phyloP scores from a whole-genome alignment of 257 asterid species.

The Phtheirospermum japonicum region DNA sequence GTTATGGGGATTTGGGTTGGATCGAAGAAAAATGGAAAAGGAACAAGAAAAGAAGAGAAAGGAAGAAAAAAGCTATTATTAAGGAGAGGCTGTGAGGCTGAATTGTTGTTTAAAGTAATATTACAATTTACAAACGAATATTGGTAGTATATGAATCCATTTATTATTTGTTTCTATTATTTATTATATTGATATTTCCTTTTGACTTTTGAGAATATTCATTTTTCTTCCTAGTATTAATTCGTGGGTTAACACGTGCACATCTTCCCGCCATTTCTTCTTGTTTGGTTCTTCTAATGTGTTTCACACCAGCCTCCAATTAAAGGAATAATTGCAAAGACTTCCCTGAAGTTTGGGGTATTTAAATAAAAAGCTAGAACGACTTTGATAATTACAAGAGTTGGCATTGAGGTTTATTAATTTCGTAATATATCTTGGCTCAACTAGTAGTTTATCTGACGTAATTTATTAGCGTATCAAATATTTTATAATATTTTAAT shows the following conservation, averaged over 20 bases:
- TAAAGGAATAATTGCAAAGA: too few species aligned
- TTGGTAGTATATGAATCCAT: neutral
- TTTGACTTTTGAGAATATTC: neutral
- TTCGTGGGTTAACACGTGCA: conserved; percentile 1
- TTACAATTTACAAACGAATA: neutral
- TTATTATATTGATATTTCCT: neutral
- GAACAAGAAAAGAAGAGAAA: neutral
- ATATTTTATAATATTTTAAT: too few species aligned
- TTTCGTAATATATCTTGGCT: too few species aligned
- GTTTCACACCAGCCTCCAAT: too few species aligned
- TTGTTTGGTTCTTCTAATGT: too few species aligned
- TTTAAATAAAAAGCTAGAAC: too few species aligned
- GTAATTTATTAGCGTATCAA: too few species aligned
- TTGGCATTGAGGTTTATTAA: too few species aligned
- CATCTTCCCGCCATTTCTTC: conserved; percentile 20
- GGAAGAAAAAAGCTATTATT: conserved; percentile 34
- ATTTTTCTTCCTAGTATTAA: neutral
- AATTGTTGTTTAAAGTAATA: conserved; percentile 18
- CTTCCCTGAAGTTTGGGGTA: too few species aligned
- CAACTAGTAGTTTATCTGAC: too few species aligned
- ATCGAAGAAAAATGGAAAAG: conserved; percentile 27
- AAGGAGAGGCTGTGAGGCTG: conserved; percentile 44
- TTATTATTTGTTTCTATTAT: neutral
- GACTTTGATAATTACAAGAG: too few species aligned
- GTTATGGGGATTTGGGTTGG: conserved; percentile 14